Base-by-base conservation (phyloP, 176 grass and related monocot species). In the Bromus sterilis region DNA sequence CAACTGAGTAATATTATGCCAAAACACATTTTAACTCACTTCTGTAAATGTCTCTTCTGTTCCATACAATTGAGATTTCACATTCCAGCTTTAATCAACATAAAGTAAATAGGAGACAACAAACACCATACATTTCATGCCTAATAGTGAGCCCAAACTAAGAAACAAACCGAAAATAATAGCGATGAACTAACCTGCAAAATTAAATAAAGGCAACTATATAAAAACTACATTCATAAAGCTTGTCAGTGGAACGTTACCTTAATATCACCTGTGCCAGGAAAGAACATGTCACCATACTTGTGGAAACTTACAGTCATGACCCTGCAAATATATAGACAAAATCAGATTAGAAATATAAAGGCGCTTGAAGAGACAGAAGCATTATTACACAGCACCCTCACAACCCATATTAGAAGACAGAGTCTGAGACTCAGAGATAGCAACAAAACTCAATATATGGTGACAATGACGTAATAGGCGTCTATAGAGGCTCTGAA, bases 231-330 rank as follows among this genome's bases (percentile, higher is more conserved):
- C 58, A 28, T 68, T 78, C 24, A 78, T 9, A 16, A 69, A 28
- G 3, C 46, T n/a, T 77, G 24, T 37, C 18, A 56, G 11, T 12
- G 9, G 9, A 94, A 60, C 25, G 75, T 63, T 87, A 94, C 95
- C 90, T 98, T 98, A 84, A 98, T 88, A 87, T 93, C 92, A 80
- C 95, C 95, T 10, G 95, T 94, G 76, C 92, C 95, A 81, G 92
- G 95, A 80, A 98, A 98, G 86, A 98, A 98, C 74, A 98, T 65
- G 51, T 98, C 95, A 60, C 95, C 95, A 73, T 87, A 98, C 79
- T 94, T 98, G 75, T 98, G 95, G 67, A 98, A 98, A 76, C 95
- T 98, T 78, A 98, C 95, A 43, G 95, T 98, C 95, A 98, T 95
- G 71, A 98, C 95, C 92, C 95, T 95, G 67, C 61, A 86, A 56